phyloP scores from a whole-genome alignment of 768 basidiomycete genomes.

The Cantharellus anzutake region DNA sequence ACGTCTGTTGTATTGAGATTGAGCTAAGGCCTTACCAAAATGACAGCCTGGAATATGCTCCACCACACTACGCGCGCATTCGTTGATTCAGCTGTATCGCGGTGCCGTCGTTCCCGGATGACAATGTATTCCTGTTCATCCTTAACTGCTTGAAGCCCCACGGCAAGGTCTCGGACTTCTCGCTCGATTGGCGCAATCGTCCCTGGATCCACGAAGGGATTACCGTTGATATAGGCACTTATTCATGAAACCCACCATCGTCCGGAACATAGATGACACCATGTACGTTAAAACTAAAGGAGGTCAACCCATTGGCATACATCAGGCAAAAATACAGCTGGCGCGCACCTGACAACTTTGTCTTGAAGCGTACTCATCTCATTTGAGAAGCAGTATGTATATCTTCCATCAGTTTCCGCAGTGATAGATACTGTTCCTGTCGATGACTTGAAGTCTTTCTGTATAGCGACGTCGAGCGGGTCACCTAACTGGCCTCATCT shows the following conservation, averaged over 20 bases:
- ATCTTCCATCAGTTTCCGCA: conserved; percentile 68
- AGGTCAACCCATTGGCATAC: conserved; percentile 1
- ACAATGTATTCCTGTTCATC: conserved; percentile 99
- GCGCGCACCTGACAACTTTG: conserved; percentile 72
- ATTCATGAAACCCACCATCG: conserved; percentile 38
- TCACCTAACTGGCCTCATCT: conserved; percentile 44
- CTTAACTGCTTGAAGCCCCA: conserved; percentile 73
- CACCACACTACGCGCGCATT: conserved; percentile 98
- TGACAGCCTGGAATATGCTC: conserved; percentile 78
- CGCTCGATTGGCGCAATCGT: conserved; percentile 89
- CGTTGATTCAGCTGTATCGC: conserved; percentile 85
- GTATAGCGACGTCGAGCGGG: conserved; percentile 45
- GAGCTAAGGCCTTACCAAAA: conserved; percentile 15
- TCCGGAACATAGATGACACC: conserved; percentile 88
- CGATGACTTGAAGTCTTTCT: conserved; percentile 68
- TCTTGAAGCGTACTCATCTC: conserved; percentile 95
- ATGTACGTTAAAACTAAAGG: conserved; percentile 84
- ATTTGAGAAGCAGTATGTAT: conserved; percentile 97
- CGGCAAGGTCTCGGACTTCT: conserved; percentile 73
- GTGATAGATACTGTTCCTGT: conserved; percentile 82
- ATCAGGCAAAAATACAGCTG: background rate
- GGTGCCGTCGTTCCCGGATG: conserved; percentile 76
- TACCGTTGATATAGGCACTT: background rate
- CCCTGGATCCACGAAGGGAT: conserved; percentile 24
- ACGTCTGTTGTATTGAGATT: background rate